These are phyloP conservation scores for Umbilicus rupestris DNA, from an alignment of 164 flowering plant genomes.

Conservation along the genomic window DNA sequence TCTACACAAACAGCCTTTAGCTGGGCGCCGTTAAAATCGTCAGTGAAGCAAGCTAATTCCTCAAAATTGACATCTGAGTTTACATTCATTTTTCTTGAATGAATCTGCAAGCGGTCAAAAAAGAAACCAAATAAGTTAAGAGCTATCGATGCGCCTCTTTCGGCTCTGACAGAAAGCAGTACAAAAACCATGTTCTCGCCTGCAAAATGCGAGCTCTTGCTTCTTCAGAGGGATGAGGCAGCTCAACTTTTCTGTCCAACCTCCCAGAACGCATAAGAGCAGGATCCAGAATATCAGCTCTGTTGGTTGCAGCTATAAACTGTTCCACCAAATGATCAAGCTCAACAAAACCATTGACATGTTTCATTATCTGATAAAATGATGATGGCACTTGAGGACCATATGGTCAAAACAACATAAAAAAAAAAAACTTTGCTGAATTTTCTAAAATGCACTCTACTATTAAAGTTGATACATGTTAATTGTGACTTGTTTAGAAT, in stretches of 20 bases:
- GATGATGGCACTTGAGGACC: not conserved
- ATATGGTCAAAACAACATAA: not conserved
- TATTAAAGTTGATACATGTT: too few relatives aligned
- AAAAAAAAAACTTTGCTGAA: not conserved
- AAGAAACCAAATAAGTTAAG: not conserved
- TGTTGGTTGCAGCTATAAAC: slow-evolving; percentile 94
- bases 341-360: not conserved
- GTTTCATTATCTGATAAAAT: not conserved
- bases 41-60: slow-evolving; percentile 94
- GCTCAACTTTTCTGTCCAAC: slow-evolving; percentile 88
- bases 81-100: slow-evolving; percentile 96
- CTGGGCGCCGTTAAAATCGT: slow-evolving; percentile 97
- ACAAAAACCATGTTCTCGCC: slow-evolving; percentile 26
- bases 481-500: not conserved
- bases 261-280: slow-evolving; percentile 98
- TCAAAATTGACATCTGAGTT: slow-evolving; percentile 95
- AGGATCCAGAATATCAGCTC: slow-evolving; percentile 96
- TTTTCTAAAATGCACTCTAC: not conserved
- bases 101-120: slow-evolving; percentile 44
- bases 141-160: not conserved
- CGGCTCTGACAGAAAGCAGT: not conserved
- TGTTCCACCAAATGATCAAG: slow-evolving; percentile 13
- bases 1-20: slow-evolving; percentile 97
- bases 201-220: slow-evolving; percentile 94
- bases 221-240: slow-evolving; percentile 96